Evolutionary conservation across 2,329 filamentous ascomycete genomes (phyloP), one percentile per base, ranked within the genome.

Genomic region (Neurospora crassa): DNA sequence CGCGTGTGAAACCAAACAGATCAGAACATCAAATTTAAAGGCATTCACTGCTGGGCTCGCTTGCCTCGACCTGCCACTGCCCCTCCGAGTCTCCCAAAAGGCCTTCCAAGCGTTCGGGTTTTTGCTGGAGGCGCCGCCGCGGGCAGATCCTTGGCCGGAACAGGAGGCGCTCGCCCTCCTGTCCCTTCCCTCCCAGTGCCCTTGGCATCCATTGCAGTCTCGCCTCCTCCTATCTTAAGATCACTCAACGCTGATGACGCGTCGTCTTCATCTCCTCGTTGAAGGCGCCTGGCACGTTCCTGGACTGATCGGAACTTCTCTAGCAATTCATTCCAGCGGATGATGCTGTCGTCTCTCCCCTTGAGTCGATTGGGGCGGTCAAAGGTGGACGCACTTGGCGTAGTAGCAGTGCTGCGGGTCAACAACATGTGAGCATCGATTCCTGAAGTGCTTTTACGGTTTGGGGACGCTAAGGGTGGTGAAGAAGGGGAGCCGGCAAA

Each of bases 261-360:
- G 67, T 85, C 84, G 68, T 88, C 85, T 42, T 83, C 76, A 18
- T 84, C 82, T 5, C 84, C 81, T 72, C 89, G 84, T 77, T 93
- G 91, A 14, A 88, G 85, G 70, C 93, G 87, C 70, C 94, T 88
- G 6, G 94, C 92, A 72, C 89, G 90, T 76, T 99, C 96, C 78
- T 99, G 96, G 1, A 96, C 95, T 69, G 87, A 89, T 75, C 92
- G 92, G 82, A 99, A 99, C 78, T 97, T 97, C 74, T 99, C 96
- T 5, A 99, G 86, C 43, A 99, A 85, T 76, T 99, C 96, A 2
- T 88, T 89, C 96, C 96, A 99, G 70, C 92, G 91, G 76, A 99
- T 97, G 42, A 89, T 90, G 70, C 88, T 89, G 70, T 97, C 94
- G 74, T 96, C 93, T 70, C 94, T 87, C 68, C 88, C 89, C 79